Evolutionary conservation across 345 rosid species (phyloP), one percentile per base, ranked within the genome.

Genomic region (Salix purpurea): DNA sequence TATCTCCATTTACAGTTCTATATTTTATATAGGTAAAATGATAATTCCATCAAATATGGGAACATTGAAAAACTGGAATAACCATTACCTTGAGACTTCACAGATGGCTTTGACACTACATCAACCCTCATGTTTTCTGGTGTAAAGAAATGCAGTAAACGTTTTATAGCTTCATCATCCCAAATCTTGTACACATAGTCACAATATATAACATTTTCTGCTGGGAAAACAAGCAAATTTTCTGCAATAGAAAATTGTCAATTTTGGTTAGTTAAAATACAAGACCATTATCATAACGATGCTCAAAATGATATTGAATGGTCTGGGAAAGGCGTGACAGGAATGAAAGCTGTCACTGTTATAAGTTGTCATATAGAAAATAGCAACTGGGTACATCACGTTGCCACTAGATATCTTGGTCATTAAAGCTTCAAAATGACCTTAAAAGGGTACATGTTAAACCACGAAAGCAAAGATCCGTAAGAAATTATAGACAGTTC

Each of bases 71-170:
- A 30, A 30, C 6, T 44, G 24, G 72, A 18, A 3, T 26, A 67
- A 23, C 16, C 13, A 28, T 73, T 83, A 96, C 99, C 98, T 86
- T 90, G 86, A 26, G 89, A 83, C 69, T 85, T 85, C 44, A 75
- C 50, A 28, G 86, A 76, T 69, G 90, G 89, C 84, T 93, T 96
- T n/a, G 99, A 91, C 72, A 87, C 83, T 66, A 93, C 92, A 88
- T 96, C 98, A 83, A 93, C 79, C 90, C 99, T 87, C 99, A 96
- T 93, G 83, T 96, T 92, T 78, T 88, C 89, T 18, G 96, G 98
- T 40, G 86, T 87, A 83, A 96, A 91, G 83, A 84, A 89, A 80
- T 84, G 86, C 82, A 91, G 85, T 64, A 92, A 75, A 78, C 80
- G 65, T 52, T 83, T 90, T 67, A 96, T 86, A 84, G 81, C 85